A percentile compares a stretch with the other conserved stretches of the same genome.
Evolutionary conservation across 257 asterid genomes (phyloP).

Genomic region (Linaria vulgaris): DNA sequence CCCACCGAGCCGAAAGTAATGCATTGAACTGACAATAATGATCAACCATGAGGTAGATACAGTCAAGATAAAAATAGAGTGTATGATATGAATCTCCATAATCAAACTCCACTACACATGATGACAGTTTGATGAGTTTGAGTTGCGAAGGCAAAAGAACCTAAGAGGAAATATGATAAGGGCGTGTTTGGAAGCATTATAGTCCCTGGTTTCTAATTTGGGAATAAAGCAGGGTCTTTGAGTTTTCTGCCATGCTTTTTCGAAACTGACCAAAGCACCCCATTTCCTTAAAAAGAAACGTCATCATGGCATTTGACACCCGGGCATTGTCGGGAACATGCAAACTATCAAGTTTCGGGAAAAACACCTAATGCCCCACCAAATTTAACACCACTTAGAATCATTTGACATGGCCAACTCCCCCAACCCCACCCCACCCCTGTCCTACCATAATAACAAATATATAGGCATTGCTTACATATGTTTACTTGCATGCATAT

Average conservation of each 20-base stretch:
- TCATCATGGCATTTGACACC: constrained; percentile 68
- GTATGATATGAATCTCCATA: neutral
- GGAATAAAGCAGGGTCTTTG: constrained; percentile 43
- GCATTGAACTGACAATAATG: constrained; percentile 8
- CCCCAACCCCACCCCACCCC: neutral
- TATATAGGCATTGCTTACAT: neutral
- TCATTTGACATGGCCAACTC: constrained; percentile 25
- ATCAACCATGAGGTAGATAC: constrained; percentile 3
- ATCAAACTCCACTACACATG: neutral
- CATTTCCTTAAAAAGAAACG: constrained; percentile 43
- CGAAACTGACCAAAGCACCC: constrained; percentile 35
- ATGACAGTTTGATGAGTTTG: neutral
- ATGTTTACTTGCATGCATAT: no score
- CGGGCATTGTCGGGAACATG: constrained; percentile 90
- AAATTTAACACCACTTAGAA: constrained; percentile 28
- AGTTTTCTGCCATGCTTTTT: constrained; percentile 35
- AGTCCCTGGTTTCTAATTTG: constrained; percentile 22
- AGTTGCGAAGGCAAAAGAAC: neutral
- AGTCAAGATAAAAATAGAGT: neutral
- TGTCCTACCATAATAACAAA: neutral
- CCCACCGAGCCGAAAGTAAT: neutral
- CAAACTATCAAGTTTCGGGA: constrained; percentile 69
- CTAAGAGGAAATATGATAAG: constrained; percentile 18
- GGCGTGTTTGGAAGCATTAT: constrained; percentile 37
- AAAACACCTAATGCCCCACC: constrained; percentile 43